Evolutionary conservation across 2,329 filamentous ascomycete species (phyloP).

Genomic region (Plectosphaerella cucumerina): DNA sequence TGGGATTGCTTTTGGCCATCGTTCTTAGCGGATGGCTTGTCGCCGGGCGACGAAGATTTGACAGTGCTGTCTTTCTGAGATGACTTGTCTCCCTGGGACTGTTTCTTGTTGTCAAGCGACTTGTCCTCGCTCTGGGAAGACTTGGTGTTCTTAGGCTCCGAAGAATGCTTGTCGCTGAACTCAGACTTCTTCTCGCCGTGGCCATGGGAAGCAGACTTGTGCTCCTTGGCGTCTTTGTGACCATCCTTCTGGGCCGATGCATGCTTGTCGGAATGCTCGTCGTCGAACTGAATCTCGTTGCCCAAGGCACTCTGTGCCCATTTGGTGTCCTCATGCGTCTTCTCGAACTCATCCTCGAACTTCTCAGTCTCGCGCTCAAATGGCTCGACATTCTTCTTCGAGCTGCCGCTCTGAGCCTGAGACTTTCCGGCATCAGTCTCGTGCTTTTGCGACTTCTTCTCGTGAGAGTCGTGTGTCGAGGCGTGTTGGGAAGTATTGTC

Average conservation of each 20-base stretch:
- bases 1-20: neutral
- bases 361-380: neutral
- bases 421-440: no score
- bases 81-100: no score
- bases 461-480: neutral
- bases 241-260: neutral
- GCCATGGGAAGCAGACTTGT: neutral
- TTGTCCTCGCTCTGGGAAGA: neutral
- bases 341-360: neutral
- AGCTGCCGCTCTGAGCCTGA: neutral
- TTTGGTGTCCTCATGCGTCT: neutral
- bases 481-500: neutral
- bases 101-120: no score
- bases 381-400: neutral
- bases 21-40: neutral
- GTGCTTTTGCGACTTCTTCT: no score
- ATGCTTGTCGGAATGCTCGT: neutral
- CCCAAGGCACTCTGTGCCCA: neutral
- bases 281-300: neutral
- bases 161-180: neutral
- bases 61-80: neutral
- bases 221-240: neutral
- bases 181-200: neutral
- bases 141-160: no score
- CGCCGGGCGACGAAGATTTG: neutral